Conservation (phyloP, 208 protist genomes). For the Trypanosoma rangeli region DNA sequence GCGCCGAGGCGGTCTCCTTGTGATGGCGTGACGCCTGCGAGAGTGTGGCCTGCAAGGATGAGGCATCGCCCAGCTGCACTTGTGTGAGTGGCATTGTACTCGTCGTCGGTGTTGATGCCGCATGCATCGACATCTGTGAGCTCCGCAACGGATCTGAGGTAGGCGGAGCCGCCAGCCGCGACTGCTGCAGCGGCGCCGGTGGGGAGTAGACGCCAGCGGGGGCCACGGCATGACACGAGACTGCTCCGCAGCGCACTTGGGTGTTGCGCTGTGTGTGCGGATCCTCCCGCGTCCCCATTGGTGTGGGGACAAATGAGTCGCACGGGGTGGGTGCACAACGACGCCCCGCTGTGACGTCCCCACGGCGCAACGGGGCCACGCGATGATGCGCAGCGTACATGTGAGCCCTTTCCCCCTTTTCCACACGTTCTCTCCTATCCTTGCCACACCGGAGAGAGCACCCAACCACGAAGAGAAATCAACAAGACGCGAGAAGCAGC, state of each 20-base stretch:
- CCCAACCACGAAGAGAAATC: not conserved
- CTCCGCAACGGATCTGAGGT: not conserved
- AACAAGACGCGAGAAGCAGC: not conserved
- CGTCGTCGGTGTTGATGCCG: not conserved
- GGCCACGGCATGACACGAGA: not conserved
- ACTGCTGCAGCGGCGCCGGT: slow-evolving; percentile 9
- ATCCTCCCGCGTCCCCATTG: slow-evolving; percentile 1
- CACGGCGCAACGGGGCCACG: slow-evolving; percentile 21
- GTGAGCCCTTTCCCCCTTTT: not conserved
- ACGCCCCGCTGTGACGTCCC: not conserved
- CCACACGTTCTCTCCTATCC: no score
- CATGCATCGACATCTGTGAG: slow-evolving; percentile 3
- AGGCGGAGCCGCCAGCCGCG: slow-evolving; percentile 4
- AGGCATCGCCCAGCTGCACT: not conserved
- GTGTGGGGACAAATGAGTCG: not conserved
- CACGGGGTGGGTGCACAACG: not conserved
- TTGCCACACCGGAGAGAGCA: no score
- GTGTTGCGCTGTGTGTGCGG: not conserved
- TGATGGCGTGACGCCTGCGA: slow-evolving; percentile 12
- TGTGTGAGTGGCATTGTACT: slow-evolving; percentile 2
- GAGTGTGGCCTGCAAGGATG: not conserved
- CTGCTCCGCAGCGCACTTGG: not conserved
- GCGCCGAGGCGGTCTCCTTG: slow-evolving; percentile 5
- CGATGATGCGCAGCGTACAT: slow-evolving; percentile 29
- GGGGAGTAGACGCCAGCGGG: not conserved